Evolutionary conservation across 2,329 filamentous ascomycete genomes (phyloP).

Genomic region (Didymellaceae sp.): DNA sequence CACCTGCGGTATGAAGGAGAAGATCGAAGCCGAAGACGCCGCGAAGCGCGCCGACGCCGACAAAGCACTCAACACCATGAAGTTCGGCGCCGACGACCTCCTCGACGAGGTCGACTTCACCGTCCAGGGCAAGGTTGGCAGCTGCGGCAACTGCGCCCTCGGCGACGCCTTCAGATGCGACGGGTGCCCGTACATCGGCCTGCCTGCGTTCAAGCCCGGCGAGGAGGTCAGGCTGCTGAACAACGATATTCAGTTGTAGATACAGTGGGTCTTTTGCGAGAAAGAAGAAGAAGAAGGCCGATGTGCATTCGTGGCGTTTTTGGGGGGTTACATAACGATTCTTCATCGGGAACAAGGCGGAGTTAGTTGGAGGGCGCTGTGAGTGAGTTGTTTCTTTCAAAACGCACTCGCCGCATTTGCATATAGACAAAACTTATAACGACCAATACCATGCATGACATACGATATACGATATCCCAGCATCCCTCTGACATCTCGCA

Average conservation of each 20-base stretch:
- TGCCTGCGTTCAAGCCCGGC: constrained; percentile 95
- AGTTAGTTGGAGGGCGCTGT: not conserved
- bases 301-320: constrained; percentile 6
- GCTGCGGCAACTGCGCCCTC: constrained; percentile 90
- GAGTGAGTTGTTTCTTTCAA: no score
- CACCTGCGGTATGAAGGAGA: constrained; percentile 88
- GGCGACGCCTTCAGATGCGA: constrained; percentile 77
- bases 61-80: constrained; percentile 68
- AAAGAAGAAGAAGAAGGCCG: no score
- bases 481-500: no score
- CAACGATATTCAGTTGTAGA: constrained; percentile 80
- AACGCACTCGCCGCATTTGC: no score
- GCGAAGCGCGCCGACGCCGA: constrained; percentile 71
- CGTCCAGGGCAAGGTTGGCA: constrained; percentile 94
- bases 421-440: no score
- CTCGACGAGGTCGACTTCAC: constrained; percentile 94
- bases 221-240: constrained; percentile 91
- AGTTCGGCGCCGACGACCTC: constrained; percentile 74
- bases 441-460: no score
- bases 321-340: constrained; percentile 8
- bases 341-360: not conserved
- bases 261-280: no score
- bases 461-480: no score
- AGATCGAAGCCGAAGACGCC: constrained; percentile 83
- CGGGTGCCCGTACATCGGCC: constrained; percentile 82